phyloP scores from a whole-genome alignment of 371 early-diverging fungal species.

The Choanephora cucurbitarum region DNA sequence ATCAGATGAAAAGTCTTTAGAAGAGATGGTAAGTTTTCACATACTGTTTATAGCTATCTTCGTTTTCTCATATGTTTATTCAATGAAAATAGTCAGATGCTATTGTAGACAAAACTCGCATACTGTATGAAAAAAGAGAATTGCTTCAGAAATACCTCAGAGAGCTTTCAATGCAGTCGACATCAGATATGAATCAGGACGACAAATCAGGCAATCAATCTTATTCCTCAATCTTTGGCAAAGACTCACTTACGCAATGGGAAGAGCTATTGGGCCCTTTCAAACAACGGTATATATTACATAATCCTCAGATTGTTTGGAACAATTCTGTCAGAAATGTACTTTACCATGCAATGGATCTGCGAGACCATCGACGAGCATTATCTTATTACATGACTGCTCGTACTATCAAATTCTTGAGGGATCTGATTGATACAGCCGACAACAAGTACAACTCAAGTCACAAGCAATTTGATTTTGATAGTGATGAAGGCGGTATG shows the following conservation, averaged over 20 bases:
- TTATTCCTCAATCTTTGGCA: conserved; percentile 35
- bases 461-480: conserved; percentile 15
- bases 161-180: conserved; percentile 30
- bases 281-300: conserved; percentile 49
- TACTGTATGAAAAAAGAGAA: conserved; percentile 47
- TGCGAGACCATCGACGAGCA: conserved; percentile 48
- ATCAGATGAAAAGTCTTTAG: conserved; percentile 15
- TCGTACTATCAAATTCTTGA: conserved; percentile 51
- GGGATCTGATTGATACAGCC: conserved; percentile 38
- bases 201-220: conserved; percentile 20
- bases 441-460: conserved; percentile 11
- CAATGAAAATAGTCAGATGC: conserved; percentile 29
- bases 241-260: conserved; percentile 40
- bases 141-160: conserved; percentile 42
- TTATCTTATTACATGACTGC: conserved; percentile 51
- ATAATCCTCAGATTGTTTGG: conserved; percentile 56
- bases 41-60: not conserved
- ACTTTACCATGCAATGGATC: conserved; percentile 47
- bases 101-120: conserved; percentile 46
- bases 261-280: conserved; percentile 50
- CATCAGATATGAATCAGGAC: conserved; percentile 22
- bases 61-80: not conserved
- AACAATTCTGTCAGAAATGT: conserved; percentile 55
- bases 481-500: conserved; percentile 35
- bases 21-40: conserved; percentile 15